phyloP scores from a whole-genome alignment of 2,329 filamentous ascomycete genomes.

The Calonectria henricotiae region DNA sequence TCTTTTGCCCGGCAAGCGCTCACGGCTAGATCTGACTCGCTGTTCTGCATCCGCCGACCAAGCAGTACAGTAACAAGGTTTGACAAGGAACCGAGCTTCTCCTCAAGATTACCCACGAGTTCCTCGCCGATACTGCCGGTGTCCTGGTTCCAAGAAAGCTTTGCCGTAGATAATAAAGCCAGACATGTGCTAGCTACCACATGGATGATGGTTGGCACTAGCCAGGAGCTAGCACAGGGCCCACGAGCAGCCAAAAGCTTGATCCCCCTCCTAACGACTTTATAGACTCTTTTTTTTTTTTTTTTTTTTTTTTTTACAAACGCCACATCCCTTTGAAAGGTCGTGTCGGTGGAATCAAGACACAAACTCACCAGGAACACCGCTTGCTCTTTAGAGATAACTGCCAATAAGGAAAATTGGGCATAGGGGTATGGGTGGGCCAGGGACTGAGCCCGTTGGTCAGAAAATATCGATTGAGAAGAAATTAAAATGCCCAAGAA shows the following conservation, averaged over 20 bases:
- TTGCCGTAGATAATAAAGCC: conserved; percentile 21
- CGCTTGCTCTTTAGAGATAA: neutral
- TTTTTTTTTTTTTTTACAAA: conserved; percentile 5
- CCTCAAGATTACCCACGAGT: neutral
- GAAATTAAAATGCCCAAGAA: conserved; percentile 17
- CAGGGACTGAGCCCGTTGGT: neutral
- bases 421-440: neutral
- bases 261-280: conserved; percentile 8
- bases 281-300: neutral
- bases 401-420: no score
- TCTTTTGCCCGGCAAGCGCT: neutral
- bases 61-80: conserved; percentile 14
- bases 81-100: conserved; percentile 14
- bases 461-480: conserved; percentile 13
- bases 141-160: neutral
- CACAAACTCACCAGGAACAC: neutral
- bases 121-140: conserved; percentile 1
- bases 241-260: conserved; percentile 33
- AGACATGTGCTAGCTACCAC: conserved; percentile 23
- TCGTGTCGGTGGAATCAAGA: conserved; percentile 27
- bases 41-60: neutral
- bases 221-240: conserved; percentile 12
- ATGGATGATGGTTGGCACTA: conserved; percentile 16
- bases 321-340: conserved; percentile 8
- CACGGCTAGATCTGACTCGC: neutral